A percentile compares a stretch with the other conserved stretches of the same genome.
Conservation (phyloP, 257 asterid species). For the Leptodermis oblonga region DNA sequence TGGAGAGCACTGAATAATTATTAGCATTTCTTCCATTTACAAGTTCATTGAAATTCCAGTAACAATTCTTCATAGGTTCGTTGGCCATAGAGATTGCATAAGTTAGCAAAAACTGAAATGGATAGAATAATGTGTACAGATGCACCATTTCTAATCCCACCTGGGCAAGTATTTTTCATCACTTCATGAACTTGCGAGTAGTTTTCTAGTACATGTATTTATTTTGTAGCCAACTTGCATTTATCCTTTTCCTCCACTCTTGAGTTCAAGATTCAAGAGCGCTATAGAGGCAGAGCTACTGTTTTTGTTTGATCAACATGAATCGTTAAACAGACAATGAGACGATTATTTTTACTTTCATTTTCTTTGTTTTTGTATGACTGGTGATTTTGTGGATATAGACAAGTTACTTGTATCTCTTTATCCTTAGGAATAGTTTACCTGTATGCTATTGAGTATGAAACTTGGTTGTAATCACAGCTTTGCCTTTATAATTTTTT, state of each 20-base stretch:
- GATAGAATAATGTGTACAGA: conserved; percentile 88
- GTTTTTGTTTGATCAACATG: neutral
- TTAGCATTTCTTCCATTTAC: neutral
- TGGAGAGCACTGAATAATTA: neutral
- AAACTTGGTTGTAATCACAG: too few relatives aligned
- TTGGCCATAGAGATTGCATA: conserved; percentile 47
- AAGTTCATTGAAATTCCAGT: neutral
- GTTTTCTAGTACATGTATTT: neutral
- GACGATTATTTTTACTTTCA: neutral
- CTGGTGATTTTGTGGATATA: neutral
- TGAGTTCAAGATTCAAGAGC: neutral
- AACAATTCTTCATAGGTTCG: conserved; percentile 6
- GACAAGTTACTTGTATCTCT: neutral
- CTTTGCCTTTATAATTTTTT: too few relatives aligned
- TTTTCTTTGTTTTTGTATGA: neutral
- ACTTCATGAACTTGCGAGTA: neutral
- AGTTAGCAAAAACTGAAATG: conserved; percentile 63
- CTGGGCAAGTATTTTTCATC: conserved; percentile 72
- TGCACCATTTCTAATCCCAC: conserved; percentile 87
- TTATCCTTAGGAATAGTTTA: neutral
- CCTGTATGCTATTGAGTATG: too few relatives aligned
- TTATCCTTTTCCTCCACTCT: neutral
- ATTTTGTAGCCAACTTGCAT: neutral
- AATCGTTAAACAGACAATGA: neutral
- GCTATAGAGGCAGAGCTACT: neutral